Percentiles rank a stretch among this genome's conserved stretches.
These are phyloP conservation scores for Cystobasidiopsis lactophilus DNA, from an alignment of 768 basidiomycete genomes.

Conservation along the genomic window DNA sequence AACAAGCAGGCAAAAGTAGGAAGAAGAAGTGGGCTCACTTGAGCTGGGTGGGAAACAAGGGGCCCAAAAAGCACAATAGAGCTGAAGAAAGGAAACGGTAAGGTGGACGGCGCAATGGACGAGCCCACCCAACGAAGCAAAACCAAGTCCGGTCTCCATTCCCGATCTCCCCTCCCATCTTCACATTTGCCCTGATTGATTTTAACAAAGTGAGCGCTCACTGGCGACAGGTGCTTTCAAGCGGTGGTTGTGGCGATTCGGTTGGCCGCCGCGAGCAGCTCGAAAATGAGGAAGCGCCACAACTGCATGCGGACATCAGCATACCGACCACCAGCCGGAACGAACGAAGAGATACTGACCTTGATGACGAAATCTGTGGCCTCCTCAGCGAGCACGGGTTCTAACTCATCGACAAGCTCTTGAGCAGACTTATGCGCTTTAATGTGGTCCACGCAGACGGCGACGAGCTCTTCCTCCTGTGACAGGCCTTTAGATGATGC, in stretches of 20 bases:
- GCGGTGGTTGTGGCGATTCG: not conserved
- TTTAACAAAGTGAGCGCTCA: not conserved
- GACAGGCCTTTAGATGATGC: not conserved
- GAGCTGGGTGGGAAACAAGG: no score
- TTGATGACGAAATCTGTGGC: constrained; percentile 19
- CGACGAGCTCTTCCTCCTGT: constrained; percentile 19
- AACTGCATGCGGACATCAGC: not conserved
- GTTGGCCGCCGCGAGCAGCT: constrained; percentile 5
- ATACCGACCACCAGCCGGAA: no score
- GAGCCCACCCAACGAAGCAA: no score
- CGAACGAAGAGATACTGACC: not conserved
- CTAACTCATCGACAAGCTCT: constrained; percentile 19
- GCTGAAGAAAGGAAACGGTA: no score
- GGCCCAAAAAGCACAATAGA: no score
- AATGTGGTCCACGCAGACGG: constrained; percentile 16
- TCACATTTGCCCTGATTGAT: no score
- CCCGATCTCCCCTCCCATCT: no score
- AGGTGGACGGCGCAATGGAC: no score
- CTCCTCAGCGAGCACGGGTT: constrained; percentile 21
- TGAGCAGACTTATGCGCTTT: constrained; percentile 16
- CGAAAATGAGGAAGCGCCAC: constrained; percentile 11
- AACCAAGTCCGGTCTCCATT: no score
- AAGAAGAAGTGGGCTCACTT: no score
- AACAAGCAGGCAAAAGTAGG: no score
- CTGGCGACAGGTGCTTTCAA: not conserved